A percentile compares a stretch with the other conserved stretches of the same genome.
These are phyloP conservation scores for Fusarium sp. DNA, from an alignment of 2,329 filamentous ascomycete genomes.

Conservation along the genomic window DNA sequence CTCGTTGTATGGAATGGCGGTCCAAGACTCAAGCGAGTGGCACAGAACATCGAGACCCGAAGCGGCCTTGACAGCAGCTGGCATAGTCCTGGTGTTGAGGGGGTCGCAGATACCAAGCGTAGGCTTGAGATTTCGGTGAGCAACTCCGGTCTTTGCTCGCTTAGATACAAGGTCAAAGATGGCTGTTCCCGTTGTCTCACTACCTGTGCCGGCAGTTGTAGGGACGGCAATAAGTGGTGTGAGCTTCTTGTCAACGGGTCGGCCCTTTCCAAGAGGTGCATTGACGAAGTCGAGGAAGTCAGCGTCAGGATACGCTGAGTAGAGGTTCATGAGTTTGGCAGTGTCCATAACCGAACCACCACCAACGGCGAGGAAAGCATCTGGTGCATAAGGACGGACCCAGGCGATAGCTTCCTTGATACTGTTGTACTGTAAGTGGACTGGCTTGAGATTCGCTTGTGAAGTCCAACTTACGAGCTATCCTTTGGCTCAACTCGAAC, in stretches of 20 bases:
- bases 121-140: constrained; percentile 94
- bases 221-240: constrained; percentile 85
- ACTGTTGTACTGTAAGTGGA: constrained; percentile 56
- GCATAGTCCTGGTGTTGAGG: constrained; percentile 96
- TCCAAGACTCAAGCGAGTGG: constrained; percentile 96
- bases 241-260: constrained; percentile 77
- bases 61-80: constrained; percentile 88
- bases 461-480: constrained; percentile 72
- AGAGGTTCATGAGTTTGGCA: constrained; percentile 98
- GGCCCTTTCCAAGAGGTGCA: constrained; percentile 87
- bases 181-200: constrained; percentile 95
- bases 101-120: constrained; percentile 89
- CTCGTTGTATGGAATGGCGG: constrained; percentile 93
- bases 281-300: constrained; percentile 99
- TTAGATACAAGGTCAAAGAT: constrained; percentile 95
- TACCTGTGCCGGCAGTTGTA: constrained; percentile 86
- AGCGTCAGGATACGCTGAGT: constrained; percentile 88
- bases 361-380: constrained; percentile 93
- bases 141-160: constrained; percentile 94
- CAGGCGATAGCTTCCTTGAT: constrained; percentile 91
- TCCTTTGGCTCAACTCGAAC: constrained; percentile 94
- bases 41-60: constrained; percentile 96
- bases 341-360: constrained; percentile 96
- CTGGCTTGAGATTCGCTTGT: background rate
- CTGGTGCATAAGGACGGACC: constrained; percentile 81